Evolutionary conservation across 768 basidiomycete genomes (phyloP).

Genomic region (Russula earlei): DNA sequence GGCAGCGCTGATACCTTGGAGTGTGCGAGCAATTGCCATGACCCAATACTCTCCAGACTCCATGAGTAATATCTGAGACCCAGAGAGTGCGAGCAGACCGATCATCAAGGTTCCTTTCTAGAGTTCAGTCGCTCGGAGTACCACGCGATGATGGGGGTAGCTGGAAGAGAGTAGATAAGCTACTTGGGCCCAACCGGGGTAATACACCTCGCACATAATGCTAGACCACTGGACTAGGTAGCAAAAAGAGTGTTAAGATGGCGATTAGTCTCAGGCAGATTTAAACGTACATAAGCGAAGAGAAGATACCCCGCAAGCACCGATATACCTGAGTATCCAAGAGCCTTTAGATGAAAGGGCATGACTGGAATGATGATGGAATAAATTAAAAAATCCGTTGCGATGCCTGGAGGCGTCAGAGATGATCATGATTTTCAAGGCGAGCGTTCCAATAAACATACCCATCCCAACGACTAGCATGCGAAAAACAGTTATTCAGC

Average conservation of each 20-base stretch:
- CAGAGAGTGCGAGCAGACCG: conserved; percentile 28
- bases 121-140: conserved; percentile 30
- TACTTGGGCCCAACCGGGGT: background rate
- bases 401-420: conserved; percentile 22
- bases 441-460: background rate
- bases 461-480: conserved; percentile 38
- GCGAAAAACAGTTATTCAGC: background rate
- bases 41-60: conserved; percentile 31
- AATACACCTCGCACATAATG: conserved; percentile 23
- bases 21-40: conserved; percentile 32
- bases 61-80: conserved; percentile 33
- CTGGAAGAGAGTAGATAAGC: conserved; percentile 15
- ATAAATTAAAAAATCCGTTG: conserved; percentile 31
- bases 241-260: background rate
- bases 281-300: conserved; percentile 31
- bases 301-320: conserved; percentile 32
- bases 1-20: conserved; percentile 34
- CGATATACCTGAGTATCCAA: conserved; percentile 29
- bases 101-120: conserved; percentile 26
- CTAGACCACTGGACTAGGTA: conserved; percentile 27
- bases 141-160: conserved; percentile 30
- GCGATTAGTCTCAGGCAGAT: background rate
- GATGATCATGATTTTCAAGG: conserved; percentile 23
- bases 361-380: conserved; percentile 33
- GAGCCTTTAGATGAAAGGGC: conserved; percentile 29